Conservation (phyloP, 23 red algal species). For the Cyanidioschyzon merolae region DNA sequence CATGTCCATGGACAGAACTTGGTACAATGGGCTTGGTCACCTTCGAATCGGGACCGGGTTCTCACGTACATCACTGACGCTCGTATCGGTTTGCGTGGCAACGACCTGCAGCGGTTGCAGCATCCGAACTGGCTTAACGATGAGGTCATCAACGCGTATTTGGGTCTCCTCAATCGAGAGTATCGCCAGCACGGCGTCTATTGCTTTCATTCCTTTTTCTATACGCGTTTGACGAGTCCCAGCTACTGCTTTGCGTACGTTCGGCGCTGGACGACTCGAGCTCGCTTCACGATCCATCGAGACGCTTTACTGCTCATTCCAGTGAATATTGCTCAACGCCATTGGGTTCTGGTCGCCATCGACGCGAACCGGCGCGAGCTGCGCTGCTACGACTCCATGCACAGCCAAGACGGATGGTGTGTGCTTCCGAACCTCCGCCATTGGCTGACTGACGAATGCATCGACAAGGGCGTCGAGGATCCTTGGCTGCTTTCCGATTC, state of each 20-base stretch:
- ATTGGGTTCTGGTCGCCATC: constrained; percentile 58
- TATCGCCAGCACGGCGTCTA: constrained; percentile 26
- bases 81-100: constrained; percentile 27
- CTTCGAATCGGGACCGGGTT: neutral
- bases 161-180: constrained; percentile 40
- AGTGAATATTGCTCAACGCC: constrained; percentile 52
- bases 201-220: constrained; percentile 71
- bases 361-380: constrained; percentile 31
- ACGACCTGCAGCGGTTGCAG: constrained; percentile 41
- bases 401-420: constrained; percentile 14
- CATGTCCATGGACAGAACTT: neutral
- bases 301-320: constrained; percentile 46
- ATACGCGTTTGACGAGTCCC: constrained; percentile 31
- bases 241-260: constrained; percentile 40
- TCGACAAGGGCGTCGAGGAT: constrained; percentile 30
- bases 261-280: constrained; percentile 37
- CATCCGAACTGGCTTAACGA: constrained; percentile 54
- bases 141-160: constrained; percentile 63
- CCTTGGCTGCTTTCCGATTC: constrained; percentile 19
- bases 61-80: constrained; percentile 29
- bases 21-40: neutral
- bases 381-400: constrained; percentile 43
- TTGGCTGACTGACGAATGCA: constrained; percentile 54
- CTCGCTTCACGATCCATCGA: constrained; percentile 15
- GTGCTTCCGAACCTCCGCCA: constrained; percentile 27